Conservation (phyloP, 768 basidiomycete species). For the Mycena indigotica region DNA sequence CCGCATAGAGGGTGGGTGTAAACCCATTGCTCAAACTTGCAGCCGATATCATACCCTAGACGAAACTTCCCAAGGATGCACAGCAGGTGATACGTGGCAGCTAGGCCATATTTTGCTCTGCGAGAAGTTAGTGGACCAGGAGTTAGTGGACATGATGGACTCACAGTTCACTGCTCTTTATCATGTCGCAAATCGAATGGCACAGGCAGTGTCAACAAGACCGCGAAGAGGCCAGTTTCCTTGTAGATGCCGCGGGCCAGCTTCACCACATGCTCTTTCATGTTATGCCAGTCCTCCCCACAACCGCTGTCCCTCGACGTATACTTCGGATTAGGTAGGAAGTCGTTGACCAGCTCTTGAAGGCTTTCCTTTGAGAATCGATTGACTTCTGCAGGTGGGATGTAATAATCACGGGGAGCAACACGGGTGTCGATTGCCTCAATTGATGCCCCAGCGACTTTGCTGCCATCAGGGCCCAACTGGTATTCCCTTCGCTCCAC, state of each 20-base stretch:
- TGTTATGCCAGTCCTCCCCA: constrained; percentile 37
- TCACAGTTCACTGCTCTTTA: constrained; percentile 38
- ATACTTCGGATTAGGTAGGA: background rate
- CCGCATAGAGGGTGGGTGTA: background rate
- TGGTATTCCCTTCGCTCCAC: constrained; percentile 20
- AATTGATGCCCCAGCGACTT: constrained; percentile 25
- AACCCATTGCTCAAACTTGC: no score
- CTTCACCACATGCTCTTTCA: background rate
- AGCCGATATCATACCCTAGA: constrained; percentile 17
- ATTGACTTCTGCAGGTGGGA: background rate
- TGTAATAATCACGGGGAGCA: constrained; percentile 5
- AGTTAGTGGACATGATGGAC: constrained; percentile 15
- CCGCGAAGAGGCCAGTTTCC: constrained; percentile 40
- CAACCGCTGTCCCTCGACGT: background rate
- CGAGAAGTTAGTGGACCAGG: no score
- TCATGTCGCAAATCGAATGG: constrained; percentile 37
- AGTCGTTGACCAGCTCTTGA: background rate
- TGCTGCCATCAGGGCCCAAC: constrained; percentile 16
- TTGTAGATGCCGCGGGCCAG: constrained; percentile 35
- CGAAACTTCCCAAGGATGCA: background rate
- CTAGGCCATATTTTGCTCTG: no score
- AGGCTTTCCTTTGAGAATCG: constrained; percentile 1
- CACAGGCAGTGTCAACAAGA: constrained; percentile 30
- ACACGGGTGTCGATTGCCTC: constrained; percentile 30
- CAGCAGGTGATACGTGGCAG: no score